Evolutionary conservation across 2,329 filamentous ascomycete genomes (phyloP), one percentile per base, ranked within the genome.

Genomic region (Apiospora kogelbergensis): DNA sequence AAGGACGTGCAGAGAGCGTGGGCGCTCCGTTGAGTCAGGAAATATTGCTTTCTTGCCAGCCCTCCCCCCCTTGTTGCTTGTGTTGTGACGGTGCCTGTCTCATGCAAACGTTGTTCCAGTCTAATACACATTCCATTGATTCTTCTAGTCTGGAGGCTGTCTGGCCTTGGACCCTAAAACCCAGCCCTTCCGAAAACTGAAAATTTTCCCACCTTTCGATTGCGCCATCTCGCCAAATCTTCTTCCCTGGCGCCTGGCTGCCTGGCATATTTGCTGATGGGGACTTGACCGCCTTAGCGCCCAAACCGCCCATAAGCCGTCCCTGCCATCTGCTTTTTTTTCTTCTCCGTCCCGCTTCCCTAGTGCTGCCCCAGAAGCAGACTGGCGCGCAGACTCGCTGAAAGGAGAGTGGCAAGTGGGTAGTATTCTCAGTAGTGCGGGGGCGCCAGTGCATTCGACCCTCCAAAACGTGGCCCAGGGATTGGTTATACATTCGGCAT

Each of bases 271-370:
- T 13, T n/a, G 17, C 26, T 11, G 53, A n/a, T n/a, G 53, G 53
- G 53, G 53, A n/a, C 53, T 60, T 63, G 63, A 42, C 24, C 30
- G 68, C 57, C 66, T 66, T 68, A n/a, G 45, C 46, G 60, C 30
- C 26, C 53, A 60, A 60, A 20, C 30, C 30, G 20, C 53, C 17
- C 53, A 60, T n/a, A 13, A 60, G 53, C 26, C 30, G 26, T 60
- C 37, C 53, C 53, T 37, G 53, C 53, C 53, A 60, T 60, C 30
- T 37, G 53, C 53, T 37, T 37, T 60, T 60, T n/a, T 60, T 17
- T 30, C 24, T 53, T 53, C 10, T 53, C 15, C 15, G 26, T 30
- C 48, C 48, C 15, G 24, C 46, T 26, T 48, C 22, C 24, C 48
- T 53, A 53, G 24, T 7, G 9, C 15, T 17, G 4, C 13, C 22